These are phyloP conservation scores for Blastocystis sp. DNA, from an alignment of 352 stramenopile species.

Conservation along the genomic window DNA sequence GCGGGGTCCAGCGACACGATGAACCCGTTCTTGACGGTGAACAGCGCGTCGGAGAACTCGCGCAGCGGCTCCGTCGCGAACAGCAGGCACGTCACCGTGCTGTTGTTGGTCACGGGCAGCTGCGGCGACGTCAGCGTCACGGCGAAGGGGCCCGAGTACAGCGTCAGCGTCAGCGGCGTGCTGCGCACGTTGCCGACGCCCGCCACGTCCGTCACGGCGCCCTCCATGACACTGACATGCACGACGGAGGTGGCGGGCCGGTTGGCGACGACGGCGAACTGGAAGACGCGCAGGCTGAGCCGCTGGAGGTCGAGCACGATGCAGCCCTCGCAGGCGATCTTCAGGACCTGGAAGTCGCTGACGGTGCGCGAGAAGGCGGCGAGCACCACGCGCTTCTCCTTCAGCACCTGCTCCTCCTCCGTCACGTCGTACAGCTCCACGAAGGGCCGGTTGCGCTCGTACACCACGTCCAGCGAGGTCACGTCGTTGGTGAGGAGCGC, in stretches of 20 bases:
- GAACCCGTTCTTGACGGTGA: constrained; percentile 42
- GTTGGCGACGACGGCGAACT: constrained; percentile 1
- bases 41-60: background rate
- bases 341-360: background rate
- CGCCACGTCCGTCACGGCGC: background rate
- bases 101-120: constrained; percentile 24
- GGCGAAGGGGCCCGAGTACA: background rate
- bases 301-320: background rate
- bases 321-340: constrained; percentile 40
- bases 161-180: background rate
- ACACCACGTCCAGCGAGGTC: background rate
- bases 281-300: constrained; percentile 7
- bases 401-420: background rate
- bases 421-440: constrained; percentile 34
- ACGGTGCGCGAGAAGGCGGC: background rate
- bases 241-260: background rate
- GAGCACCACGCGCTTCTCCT: background rate
- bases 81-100: constrained; percentile 5
- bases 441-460: constrained; percentile 25
- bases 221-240: background rate
- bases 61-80: constrained; percentile 1
- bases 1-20: background rate
- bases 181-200: constrained; percentile 25
- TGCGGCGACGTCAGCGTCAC: background rate
- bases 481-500: background rate